These are phyloP conservation scores for Immersiella caudata DNA, from an alignment of 495 filamentous ascomycete species.

Conservation along the genomic window DNA sequence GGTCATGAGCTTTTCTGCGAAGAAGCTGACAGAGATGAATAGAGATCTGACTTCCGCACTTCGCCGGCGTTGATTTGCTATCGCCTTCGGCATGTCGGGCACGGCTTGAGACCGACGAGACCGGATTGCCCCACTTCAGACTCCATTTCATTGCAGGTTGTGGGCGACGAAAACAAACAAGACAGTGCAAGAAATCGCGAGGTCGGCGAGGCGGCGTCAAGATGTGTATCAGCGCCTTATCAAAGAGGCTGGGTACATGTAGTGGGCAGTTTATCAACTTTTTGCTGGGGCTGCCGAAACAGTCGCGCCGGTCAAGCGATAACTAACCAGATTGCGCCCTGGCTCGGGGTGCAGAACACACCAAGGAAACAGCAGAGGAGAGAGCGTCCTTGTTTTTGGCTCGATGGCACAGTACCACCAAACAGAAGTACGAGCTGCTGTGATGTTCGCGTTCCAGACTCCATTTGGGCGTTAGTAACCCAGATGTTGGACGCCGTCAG, in stretches of 20 bases:
- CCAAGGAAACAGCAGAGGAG: neutral
- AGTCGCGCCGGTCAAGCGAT: neutral
- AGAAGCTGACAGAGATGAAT: slow-evolving; percentile 16
- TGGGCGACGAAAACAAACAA: neutral
- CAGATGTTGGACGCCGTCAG: neutral
- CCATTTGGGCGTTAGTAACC: slow-evolving; percentile 6
- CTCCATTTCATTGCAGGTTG: slow-evolving; percentile 1
- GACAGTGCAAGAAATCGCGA: neutral
- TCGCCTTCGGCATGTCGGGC: neutral
- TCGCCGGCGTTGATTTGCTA: neutral
- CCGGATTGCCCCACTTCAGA: slow-evolving; percentile 8
- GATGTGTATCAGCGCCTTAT: neutral
- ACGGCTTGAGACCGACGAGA: slow-evolving; percentile 6
- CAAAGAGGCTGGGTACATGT: neutral
- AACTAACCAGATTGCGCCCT: neutral
- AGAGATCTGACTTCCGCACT: slow-evolving; percentile 17
- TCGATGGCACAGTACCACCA: slow-evolving; percentile 18
- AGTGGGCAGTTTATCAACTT: neutral
- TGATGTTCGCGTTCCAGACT: slow-evolving; percentile 7
- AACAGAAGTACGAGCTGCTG: neutral
- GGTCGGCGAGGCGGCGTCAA: neutral
- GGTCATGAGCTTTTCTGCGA: slow-evolving; percentile 2
- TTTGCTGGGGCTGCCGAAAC: neutral
- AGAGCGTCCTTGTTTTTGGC: neutral
- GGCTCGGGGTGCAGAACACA: too few species aligned